Conservation (phyloP, 768 basidiomycete genomes). For the Termitomyces heimii region DNA sequence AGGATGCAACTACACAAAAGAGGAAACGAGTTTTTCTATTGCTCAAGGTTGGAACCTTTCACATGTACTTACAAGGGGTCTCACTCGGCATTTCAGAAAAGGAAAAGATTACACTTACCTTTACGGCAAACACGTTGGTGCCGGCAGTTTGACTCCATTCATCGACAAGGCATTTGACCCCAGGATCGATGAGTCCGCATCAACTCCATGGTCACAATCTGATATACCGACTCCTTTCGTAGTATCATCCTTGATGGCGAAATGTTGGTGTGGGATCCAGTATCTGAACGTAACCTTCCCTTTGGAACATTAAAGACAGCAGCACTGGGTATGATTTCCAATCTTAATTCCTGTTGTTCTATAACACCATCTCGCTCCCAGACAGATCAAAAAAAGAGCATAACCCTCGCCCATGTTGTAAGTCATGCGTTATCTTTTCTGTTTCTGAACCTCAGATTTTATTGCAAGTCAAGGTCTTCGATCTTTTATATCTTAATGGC, state of each 20-base stretch:
- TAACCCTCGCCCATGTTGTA: conserved; percentile 88
- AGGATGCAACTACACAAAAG: conserved; percentile 93
- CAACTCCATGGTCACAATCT: neutral
- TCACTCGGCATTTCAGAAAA: conserved; percentile 44
- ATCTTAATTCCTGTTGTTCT: neutral
- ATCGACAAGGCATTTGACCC: conserved; percentile 74
- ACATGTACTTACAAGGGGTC: neutral
- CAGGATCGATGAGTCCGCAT: conserved; percentile 73
- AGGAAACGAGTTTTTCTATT: conserved; percentile 88
- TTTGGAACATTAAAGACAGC: conserved; percentile 95
- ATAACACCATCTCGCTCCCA: conserved; percentile 18
- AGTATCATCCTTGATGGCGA: conserved; percentile 96
- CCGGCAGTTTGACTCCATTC: conserved; percentile 84
- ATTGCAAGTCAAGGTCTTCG: conserved; percentile 91
- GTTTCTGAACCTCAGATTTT: neutral
- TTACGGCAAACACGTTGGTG: conserved; percentile 80
- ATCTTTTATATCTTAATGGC: conserved; percentile 87
- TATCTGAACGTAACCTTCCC: conserved; percentile 80
- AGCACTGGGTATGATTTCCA: conserved; percentile 57
- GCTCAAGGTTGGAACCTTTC: conserved; percentile 56
- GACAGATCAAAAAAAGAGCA: conserved; percentile 67
- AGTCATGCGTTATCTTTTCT: conserved; percentile 19
- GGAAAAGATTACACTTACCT: conserved; percentile 89
- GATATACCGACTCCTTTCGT: neutral
- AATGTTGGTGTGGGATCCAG: conserved; percentile 97